Evolutionary conservation across 1,139 yeast genomes (phyloP).

Genomic region (Candida tropicalis): DNA sequence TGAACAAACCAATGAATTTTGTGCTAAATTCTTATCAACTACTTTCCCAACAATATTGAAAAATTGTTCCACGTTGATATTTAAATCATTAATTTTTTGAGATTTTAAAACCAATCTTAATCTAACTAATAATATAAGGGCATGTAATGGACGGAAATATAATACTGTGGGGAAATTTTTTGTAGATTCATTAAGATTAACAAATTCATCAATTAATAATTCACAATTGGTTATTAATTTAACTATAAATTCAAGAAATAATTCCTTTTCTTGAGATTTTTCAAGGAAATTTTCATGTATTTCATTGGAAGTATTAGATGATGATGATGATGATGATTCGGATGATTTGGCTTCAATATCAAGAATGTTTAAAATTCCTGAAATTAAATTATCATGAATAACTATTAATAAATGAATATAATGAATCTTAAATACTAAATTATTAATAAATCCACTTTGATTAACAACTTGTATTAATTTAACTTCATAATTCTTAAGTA

Average conservation of each 20-base stretch:
- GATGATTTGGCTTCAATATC: constrained; percentile 1
- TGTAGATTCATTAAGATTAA: constrained; percentile 39
- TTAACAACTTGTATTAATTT: constrained; percentile 21
- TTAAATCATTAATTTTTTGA: constrained; percentile 28
- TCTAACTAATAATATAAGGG: constrained; percentile 50
- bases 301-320: neutral
- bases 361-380: constrained; percentile 24
- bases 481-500: constrained; percentile 25
- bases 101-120: constrained; percentile 47
- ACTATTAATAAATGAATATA: constrained; percentile 52
- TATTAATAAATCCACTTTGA: constrained; percentile 37
- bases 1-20: constrained; percentile 39
- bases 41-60: constrained; percentile 31
- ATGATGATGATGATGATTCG: neutral
- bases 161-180: constrained; percentile 53
- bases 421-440: constrained; percentile 36
- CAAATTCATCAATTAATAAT: constrained; percentile 47
- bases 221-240: constrained; percentile 47
- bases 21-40: constrained; percentile 25
- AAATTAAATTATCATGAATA: constrained; percentile 50
- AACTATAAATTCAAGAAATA: constrained; percentile 37
- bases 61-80: constrained; percentile 39
- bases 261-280: constrained; percentile 16
- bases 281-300: constrained; percentile 3
- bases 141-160: constrained; percentile 58